Conservation (phyloP, 2,329 filamentous ascomycete genomes). For the Xylaria hypoxylon region DNA sequence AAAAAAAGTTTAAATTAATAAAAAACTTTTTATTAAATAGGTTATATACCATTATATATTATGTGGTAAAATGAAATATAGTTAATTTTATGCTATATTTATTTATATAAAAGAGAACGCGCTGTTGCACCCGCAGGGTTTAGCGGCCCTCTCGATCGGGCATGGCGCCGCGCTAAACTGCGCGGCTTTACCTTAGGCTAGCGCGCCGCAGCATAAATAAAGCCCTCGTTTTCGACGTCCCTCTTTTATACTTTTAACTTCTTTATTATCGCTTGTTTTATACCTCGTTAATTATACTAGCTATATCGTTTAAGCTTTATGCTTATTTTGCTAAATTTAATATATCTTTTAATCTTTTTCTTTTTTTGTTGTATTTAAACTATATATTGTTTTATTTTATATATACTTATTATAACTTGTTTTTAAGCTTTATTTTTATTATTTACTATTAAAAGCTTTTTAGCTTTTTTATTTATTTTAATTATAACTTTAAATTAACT, state of each 20-base stretch:
- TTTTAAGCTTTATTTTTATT: conserved; percentile 8
- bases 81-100: no score
- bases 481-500: no score
- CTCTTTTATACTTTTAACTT: neutral
- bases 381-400: neutral
- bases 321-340: conserved; percentile 6
- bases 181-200: no score
- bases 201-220: neutral
- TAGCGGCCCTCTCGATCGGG: neutral
- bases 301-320: neutral
- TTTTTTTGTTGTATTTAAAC: neutral
- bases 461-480: conserved; percentile 2
- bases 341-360: neutral
- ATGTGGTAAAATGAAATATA: no score
- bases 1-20: no score
- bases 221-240: neutral
- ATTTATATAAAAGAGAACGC: neutral
- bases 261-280: neutral
- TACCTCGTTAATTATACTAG: neutral
- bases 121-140: neutral
- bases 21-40: no score
- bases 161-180: neutral
- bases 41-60: no score
- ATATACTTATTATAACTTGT: conserved; percentile 6
- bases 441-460: conserved; percentile 1